These are phyloP conservation scores for Cadophora malorum DNA, from an alignment of 2,329 filamentous ascomycete species.

Conservation along the genomic window DNA sequence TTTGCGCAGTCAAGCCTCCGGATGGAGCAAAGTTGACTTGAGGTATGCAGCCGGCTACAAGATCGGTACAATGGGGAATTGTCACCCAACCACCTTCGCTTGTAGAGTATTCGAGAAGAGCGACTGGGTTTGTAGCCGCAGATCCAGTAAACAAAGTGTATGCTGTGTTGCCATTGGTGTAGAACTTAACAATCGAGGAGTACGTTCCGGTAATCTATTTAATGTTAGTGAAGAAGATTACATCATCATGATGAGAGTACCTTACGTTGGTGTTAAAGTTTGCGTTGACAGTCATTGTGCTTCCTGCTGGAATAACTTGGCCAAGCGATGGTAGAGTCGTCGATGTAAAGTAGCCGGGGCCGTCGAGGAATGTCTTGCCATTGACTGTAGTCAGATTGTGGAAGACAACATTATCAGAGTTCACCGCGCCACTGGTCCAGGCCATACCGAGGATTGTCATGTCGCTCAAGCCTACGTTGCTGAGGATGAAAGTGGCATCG, in stretches of 20 bases:
- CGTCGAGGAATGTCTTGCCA: constrained; percentile 17
- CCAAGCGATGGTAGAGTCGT: constrained; percentile 28
- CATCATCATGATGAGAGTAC: no score
- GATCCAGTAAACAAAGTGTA: constrained; percentile 27
- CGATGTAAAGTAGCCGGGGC: constrained; percentile 24
- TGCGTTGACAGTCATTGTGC: constrained; percentile 37
- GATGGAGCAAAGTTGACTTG: constrained; percentile 29
- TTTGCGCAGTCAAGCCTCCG: constrained; percentile 34
- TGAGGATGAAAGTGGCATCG: constrained; percentile 43
- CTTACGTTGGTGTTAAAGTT: constrained; percentile 37
- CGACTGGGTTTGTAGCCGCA: constrained; percentile 23
- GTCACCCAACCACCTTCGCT: constrained; percentile 27
- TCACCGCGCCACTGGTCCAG: constrained; percentile 34
- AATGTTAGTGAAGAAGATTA: background rate
- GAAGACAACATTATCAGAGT: background rate
- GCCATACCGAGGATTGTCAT: constrained; percentile 44
- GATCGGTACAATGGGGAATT: constrained; percentile 20
- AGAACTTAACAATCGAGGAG: constrained; percentile 21
- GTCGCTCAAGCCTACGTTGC: constrained; percentile 43
- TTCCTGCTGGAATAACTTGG: constrained; percentile 38
- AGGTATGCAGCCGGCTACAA: constrained; percentile 11
- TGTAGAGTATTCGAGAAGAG: constrained; percentile 25
- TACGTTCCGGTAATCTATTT: constrained; percentile 25
- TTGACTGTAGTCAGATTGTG: constrained; percentile 23
- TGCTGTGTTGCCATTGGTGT: constrained; percentile 25